Evolutionary conservation across 2,329 filamentous ascomycete genomes (phyloP).

Genomic region (Sarocladiaceae sp.): DNA sequence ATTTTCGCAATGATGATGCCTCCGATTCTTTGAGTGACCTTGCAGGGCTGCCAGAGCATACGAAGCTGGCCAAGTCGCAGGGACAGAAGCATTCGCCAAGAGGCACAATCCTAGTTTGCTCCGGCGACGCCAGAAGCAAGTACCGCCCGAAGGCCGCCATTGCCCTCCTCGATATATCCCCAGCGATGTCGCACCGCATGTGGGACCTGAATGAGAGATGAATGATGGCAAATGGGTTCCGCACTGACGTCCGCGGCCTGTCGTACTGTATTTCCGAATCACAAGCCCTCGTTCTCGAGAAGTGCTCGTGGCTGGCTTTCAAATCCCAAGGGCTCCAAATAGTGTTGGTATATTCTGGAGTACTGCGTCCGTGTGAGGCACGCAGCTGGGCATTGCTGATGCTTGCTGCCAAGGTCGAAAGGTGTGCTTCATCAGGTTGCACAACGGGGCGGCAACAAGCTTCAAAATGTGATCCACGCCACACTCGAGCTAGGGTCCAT

Average conservation of each 20-base stretch:
- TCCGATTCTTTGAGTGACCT: too few relatives aligned
- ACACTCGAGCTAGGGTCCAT: neutral
- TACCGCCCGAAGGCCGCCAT: constrained; percentile 2
- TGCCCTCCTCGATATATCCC: constrained; percentile 2
- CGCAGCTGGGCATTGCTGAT: neutral
- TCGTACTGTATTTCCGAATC: constrained; percentile 5
- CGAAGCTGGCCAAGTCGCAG: too few relatives aligned
- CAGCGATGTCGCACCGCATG: constrained; percentile 4
- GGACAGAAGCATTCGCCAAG: too few relatives aligned
- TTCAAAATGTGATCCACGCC: neutral
- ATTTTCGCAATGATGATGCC: too few relatives aligned
- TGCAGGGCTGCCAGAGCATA: too few relatives aligned
- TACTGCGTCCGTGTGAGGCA: neutral
- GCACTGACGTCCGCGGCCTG: constrained; percentile 7
- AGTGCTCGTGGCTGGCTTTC: neutral
- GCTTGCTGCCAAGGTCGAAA: neutral
- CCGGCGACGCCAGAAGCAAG: neutral
- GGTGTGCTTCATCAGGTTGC: constrained; percentile 1
- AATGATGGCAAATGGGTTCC: neutral
- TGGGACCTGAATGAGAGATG: neutral
- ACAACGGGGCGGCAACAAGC: constrained; percentile 5
- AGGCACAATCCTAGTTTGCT: neutral
- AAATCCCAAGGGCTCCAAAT: neutral
- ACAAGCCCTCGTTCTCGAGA: neutral
- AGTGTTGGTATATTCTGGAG: neutral